phyloP scores from a whole-genome alignment of 163 green algal genomes.

The Volvox carteri region DNA sequence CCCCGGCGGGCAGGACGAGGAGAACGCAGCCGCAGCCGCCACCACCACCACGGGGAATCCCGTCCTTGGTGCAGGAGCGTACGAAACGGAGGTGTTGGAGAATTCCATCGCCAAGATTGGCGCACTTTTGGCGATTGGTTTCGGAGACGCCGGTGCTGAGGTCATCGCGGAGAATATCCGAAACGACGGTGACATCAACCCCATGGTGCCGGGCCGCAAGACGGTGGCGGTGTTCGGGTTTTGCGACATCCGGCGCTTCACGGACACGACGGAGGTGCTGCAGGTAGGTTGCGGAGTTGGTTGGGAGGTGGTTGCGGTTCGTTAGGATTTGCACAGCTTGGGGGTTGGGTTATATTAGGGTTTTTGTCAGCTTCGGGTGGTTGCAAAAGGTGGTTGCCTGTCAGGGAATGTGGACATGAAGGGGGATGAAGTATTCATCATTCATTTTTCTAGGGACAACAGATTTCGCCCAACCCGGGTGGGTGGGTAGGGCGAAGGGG shows the following conservation, averaged over 20 bases:
- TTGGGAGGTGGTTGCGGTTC: background rate
- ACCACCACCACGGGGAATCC: background rate
- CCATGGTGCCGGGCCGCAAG: slow-evolving; percentile 93
- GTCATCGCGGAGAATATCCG: slow-evolving; percentile 96
- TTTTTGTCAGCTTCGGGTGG: background rate
- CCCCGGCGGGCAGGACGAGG: slow-evolving; percentile 25
- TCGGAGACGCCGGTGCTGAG: slow-evolving; percentile 93
- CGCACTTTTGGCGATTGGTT: slow-evolving; percentile 90
- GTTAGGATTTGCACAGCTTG: background rate
- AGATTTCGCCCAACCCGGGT: no score
- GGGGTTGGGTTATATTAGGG: background rate
- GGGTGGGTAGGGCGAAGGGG: no score
- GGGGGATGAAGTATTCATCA: no score
- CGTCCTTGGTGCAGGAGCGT: slow-evolving; percentile 74
- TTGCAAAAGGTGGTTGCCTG: no score
- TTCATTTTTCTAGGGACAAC: no score
- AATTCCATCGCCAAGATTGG: slow-evolving; percentile 94
- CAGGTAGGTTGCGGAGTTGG: slow-evolving; percentile 63
- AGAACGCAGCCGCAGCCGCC: background rate
- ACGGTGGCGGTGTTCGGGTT: slow-evolving; percentile 96
- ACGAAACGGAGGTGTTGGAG: slow-evolving; percentile 93
- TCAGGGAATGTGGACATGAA: no score
- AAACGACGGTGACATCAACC: slow-evolving; percentile 92
- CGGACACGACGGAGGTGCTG: slow-evolving; percentile 95
- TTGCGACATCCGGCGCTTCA: slow-evolving; percentile 98